Conservation (phyloP, 1,284 basidiomycete species). For the Heterobasidion annosum region DNA sequence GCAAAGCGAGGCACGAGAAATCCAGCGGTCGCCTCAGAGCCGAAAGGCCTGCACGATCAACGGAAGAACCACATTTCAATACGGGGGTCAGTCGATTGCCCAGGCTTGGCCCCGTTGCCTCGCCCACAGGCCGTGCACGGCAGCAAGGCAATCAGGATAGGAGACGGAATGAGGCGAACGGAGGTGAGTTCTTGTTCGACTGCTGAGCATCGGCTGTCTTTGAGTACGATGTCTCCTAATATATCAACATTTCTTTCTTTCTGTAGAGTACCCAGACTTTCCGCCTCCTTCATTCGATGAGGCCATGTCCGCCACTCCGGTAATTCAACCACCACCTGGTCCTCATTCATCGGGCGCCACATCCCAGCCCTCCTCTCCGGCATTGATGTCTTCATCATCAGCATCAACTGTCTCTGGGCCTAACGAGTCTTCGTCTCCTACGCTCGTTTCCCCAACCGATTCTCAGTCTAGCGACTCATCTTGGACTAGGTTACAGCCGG, state of each 20-base stretch:
- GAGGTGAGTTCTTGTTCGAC: slow-evolving; percentile 9
- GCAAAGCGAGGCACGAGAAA: slow-evolving; percentile 30
- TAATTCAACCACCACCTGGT: slow-evolving; percentile 2
- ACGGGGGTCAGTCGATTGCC: slow-evolving; percentile 20
- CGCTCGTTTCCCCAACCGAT: background rate
- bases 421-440: background rate
- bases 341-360: slow-evolving; percentile 5
- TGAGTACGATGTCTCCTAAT: background rate
- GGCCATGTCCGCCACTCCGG: slow-evolving; percentile 27
- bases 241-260: background rate
- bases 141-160: slow-evolving; percentile 3
- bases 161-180: slow-evolving; percentile 10
- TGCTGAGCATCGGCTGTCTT: background rate
- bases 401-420: background rate
- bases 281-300: slow-evolving; percentile 53
- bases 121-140: slow-evolving; percentile 17
- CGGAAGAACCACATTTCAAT: slow-evolving; percentile 26
- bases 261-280: slow-evolving; percentile 33
- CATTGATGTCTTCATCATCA: slow-evolving; percentile 6
- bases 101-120: slow-evolving; percentile 17
- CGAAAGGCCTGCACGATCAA: slow-evolving; percentile 9
- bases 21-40: slow-evolving; percentile 8
- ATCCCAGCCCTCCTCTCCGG: slow-evolving; percentile 1
- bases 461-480: background rate
- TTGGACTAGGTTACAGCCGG: background rate